These are phyloP conservation scores for Fraxinus dipetala DNA, from an alignment of 305 asterid genomes.

Conservation along the genomic window DNA sequence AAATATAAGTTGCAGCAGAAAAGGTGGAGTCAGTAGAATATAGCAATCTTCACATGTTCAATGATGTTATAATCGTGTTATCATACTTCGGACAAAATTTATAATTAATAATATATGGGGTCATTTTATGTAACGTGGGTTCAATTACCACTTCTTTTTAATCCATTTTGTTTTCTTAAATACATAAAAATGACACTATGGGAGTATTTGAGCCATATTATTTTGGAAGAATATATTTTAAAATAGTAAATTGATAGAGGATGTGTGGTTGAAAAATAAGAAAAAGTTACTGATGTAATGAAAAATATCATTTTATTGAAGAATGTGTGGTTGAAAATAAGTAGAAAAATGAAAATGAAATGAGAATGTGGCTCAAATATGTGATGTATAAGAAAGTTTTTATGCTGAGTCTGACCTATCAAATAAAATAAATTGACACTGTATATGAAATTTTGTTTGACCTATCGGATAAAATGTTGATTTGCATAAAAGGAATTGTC, in stretches of 20 bases:
- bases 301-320: too few relatives aligned
- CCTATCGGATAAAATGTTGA: background rate
- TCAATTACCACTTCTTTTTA: too few relatives aligned
- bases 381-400: background rate
- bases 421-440: background rate
- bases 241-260: too few relatives aligned
- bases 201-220: too few relatives aligned
- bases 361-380: too few relatives aligned
- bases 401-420: background rate
- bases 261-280: too few relatives aligned
- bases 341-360: too few relatives aligned
- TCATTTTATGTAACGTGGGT: background rate
- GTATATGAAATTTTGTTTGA: background rate
- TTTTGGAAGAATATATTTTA: too few relatives aligned
- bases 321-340: too few relatives aligned
- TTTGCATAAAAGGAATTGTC: background rate
- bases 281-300: too few relatives aligned
- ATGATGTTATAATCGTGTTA: background rate
- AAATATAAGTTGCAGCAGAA: background rate
- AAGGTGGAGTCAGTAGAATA: background rate
- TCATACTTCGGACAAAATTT: background rate
- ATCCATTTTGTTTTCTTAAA: background rate
- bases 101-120: background rate
- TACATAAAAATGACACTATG: background rate
- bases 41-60: background rate